Percentiles rank a stretch among this genome's conserved stretches.
phyloP scores from a whole-genome alignment of 768 basidiomycete genomes.

The Guyanaporus albipodus region DNA sequence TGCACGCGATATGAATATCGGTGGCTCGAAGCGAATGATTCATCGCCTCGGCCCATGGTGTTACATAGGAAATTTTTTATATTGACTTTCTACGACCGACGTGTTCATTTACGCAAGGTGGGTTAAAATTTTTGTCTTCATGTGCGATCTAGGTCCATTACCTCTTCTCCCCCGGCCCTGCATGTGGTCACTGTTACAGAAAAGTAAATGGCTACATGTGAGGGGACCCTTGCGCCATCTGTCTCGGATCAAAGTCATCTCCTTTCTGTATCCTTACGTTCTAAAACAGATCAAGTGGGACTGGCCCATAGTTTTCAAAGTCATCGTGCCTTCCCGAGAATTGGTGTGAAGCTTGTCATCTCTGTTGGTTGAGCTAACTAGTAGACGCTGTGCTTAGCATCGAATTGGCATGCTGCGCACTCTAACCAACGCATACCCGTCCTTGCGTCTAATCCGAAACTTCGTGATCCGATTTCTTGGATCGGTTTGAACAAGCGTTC shows the following conservation, averaged over 20 bases:
- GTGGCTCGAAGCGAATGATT: constrained; percentile 4
- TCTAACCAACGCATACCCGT: not conserved
- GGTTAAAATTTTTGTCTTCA: constrained; percentile 9
- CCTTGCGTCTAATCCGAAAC: constrained; percentile 19
- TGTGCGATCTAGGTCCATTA: constrained; percentile 1
- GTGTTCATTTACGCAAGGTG: constrained; percentile 12
- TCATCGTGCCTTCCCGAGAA: not conserved
- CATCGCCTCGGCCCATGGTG: constrained; percentile 1
- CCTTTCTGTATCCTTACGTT: constrained; percentile 3
- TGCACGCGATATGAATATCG: not conserved
- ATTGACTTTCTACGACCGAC: constrained; percentile 8
- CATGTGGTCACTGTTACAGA: not conserved
- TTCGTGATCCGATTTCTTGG: constrained; percentile 8
- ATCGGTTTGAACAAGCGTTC: not conserved
- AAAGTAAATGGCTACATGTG: not conserved
- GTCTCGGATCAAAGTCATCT: constrained; percentile 9
- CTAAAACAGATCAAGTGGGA: constrained; percentile 3
- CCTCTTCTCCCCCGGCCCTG: constrained; percentile 13
- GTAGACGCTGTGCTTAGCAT: too few relatives aligned
- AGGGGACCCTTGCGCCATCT: constrained; percentile 2
- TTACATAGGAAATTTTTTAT: constrained; percentile 7
- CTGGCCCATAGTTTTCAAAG: constrained; percentile 1
- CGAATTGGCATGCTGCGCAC: not conserved
- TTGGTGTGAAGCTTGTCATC: not conserved
- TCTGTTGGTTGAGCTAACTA: too few relatives aligned